phyloP scores from a whole-genome alignment of 345 rosid genomes.

The Firmiana major region DNA sequence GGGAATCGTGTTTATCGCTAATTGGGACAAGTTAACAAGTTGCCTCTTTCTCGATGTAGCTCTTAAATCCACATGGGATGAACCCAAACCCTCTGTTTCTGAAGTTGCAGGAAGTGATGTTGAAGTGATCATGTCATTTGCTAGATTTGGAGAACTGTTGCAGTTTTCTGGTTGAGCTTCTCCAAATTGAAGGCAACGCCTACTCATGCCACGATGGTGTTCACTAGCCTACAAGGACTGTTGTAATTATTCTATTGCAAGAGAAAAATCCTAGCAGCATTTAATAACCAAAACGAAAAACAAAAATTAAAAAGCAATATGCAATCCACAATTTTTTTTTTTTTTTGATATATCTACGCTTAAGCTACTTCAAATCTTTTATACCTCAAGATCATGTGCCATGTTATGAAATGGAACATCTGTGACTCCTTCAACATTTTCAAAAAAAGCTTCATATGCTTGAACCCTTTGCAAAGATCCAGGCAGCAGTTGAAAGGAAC shows the following conservation, averaged over 20 bases:
- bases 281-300: slow-evolving; percentile 1
- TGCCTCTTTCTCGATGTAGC: slow-evolving; percentile 24
- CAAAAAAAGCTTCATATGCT: slow-evolving; percentile 19
- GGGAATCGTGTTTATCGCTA: slow-evolving; percentile 14
- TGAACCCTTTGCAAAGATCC: slow-evolving; percentile 20
- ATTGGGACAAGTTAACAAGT: slow-evolving; percentile 22
- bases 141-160: slow-evolving; percentile 16
- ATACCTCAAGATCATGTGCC: slow-evolving; percentile 39
- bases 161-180: slow-evolving; percentile 31
- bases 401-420: slow-evolving; percentile 16
- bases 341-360: background rate
- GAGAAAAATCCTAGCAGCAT: slow-evolving; percentile 18
- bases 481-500: slow-evolving; percentile 13
- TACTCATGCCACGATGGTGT: slow-evolving; percentile 51
- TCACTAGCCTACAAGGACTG: slow-evolving; percentile 38
- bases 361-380: background rate
- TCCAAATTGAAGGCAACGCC: slow-evolving; percentile 66
- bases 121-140: slow-evolving; percentile 20
- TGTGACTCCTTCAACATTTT: slow-evolving; percentile 13
- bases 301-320: background rate
- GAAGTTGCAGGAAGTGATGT: slow-evolving; percentile 21
- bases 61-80: slow-evolving; percentile 23
- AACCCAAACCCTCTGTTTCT: slow-evolving; percentile 29
- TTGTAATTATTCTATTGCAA: slow-evolving; percentile 28
- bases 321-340: background rate